Evolutionary conservation across 2,329 filamentous ascomycete species (phyloP).

Genomic region (Blastomyces silverae): DNA sequence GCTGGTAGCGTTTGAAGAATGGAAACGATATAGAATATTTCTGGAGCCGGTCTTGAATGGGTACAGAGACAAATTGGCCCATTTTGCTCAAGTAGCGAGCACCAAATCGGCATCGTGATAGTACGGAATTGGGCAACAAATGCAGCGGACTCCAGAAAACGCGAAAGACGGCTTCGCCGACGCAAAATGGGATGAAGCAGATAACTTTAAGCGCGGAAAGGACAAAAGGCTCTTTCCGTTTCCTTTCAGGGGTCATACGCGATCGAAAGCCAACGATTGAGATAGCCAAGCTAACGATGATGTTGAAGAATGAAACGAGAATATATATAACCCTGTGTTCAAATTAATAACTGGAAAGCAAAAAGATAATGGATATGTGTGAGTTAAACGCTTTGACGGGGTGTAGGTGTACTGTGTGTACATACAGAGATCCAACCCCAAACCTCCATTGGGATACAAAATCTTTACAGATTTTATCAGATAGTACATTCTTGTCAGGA

Average conservation of each 20-base stretch:
- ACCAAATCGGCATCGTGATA: neutral
- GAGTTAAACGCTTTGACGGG: neutral
- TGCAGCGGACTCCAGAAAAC: neutral
- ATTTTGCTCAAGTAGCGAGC: neutral
- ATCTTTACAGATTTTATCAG: slow-evolving; percentile 8
- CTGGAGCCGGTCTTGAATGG: neutral
- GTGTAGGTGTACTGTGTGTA: too few relatives aligned
- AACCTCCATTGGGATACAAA: slow-evolving; percentile 11
- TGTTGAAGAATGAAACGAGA: neutral
- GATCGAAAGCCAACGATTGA: neutral
- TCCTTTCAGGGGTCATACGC: neutral
- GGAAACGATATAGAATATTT: neutral
- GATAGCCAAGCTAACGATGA: neutral
- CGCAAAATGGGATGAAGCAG: neutral
- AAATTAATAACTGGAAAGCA: neutral
- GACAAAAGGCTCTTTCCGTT: neutral
- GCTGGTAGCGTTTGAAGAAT: neutral
- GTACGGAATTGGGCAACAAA: neutral
- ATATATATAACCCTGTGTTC: neutral
- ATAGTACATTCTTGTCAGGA: neutral
- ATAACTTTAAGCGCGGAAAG: neutral
- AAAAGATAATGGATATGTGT: neutral
- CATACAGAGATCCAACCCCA: slow-evolving; percentile 12
- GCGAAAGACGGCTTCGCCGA: neutral
- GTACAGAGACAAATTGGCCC: slow-evolving; percentile 1